Evolutionary conservation across 495 filamentous ascomycete genomes (phyloP), one percentile per base, ranked within the genome.

Genomic region (Cudoniella acicularis): DNA sequence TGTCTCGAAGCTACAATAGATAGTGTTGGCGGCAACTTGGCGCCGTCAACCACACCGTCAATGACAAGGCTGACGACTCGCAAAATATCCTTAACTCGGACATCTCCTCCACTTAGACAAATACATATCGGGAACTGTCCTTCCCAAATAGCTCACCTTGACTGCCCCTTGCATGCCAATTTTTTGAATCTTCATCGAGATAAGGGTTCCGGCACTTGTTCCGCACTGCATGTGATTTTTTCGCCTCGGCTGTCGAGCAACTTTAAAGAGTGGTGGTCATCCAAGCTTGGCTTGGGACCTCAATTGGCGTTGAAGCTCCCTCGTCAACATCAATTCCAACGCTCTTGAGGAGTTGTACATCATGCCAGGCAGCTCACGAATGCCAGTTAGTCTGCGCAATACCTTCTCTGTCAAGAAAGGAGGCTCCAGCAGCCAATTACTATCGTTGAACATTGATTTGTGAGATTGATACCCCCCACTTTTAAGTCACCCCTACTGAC

Each of bases 381-480:
- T 89, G 71, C 85, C 86, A 65, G 74, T 86, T 50, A 87, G 83
- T 70, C 73, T 89, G 69, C 76, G 85, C 49, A 79, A 83, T 69
- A 81, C 77, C 73, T 81, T 88, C 72, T 75, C 80, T 63, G 75
- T 76, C 55, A 77, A 77, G 69, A 80, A 77, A 62, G 75, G 73
- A 46, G 70, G 75, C 45, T 75, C 83, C 53, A 77, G 71, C 54
- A 80, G 80, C 61, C 80, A 85, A 64, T 68, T 84, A 58, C 79
- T 83, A 40, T 72, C 83, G 56, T 68, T 94, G 51, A 94, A 91
- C 69, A 67, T 96, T 57, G 90, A 96, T 66, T 70, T 94, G 91
- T 96, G 78, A 82, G 88, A 23, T 23, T 20, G 11, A 6, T 25
- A 52, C 40, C 17, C 26, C 23, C 18, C 45, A 40, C 21, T 36